A percentile compares a stretch with the other conserved stretches of the same genome.
phyloP scores from a whole-genome alignment of 2,329 filamentous ascomycete genomes.

The Stachybotrys elegans region DNA sequence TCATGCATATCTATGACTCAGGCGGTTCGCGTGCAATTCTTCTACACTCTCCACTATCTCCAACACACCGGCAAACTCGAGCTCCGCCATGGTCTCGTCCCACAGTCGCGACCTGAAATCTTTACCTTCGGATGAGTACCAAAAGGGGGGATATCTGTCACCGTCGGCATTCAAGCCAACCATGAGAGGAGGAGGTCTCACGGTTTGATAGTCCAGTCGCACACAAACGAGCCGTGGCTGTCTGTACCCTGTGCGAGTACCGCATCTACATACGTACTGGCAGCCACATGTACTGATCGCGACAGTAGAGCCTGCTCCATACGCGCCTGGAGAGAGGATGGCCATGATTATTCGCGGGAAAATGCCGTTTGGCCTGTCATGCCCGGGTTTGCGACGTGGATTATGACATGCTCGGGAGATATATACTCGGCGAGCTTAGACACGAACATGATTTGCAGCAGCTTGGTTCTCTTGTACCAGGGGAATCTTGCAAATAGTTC shows the following conservation, averaged over 20 bases:
- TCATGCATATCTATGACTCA: too few species aligned
- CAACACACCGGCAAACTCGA: constrained; percentile 3
- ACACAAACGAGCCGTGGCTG: constrained; percentile 14
- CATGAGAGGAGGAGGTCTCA: constrained; percentile 7
- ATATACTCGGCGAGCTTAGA: constrained; percentile 11
- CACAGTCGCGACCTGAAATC: background rate
- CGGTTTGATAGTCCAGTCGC: constrained; percentile 15
- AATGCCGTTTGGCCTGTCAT: constrained; percentile 12
- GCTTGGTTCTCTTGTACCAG: constrained; percentile 16
- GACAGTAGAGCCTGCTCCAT: background rate
- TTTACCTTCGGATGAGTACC: constrained; percentile 1
- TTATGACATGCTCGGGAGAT: constrained; percentile 12
- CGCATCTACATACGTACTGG: constrained; percentile 15
- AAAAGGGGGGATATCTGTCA: background rate
- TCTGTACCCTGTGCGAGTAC: constrained; percentile 13
- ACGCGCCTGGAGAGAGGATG: background rate
- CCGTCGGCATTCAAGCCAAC: background rate
- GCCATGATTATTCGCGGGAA: constrained; percentile 1
- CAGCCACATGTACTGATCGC: constrained; percentile 6
- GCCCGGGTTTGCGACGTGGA: constrained; percentile 17
- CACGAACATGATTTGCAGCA: constrained; percentile 11
- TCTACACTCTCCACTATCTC: constrained; percentile 12
- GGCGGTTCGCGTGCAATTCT: too few species aligned
- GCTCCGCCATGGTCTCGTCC: constrained; percentile 4
- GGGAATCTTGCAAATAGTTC: background rate